Evolutionary conservation across 139 green algal species (phyloP).

Genomic region (Chlamydomonas sp.): DNA sequence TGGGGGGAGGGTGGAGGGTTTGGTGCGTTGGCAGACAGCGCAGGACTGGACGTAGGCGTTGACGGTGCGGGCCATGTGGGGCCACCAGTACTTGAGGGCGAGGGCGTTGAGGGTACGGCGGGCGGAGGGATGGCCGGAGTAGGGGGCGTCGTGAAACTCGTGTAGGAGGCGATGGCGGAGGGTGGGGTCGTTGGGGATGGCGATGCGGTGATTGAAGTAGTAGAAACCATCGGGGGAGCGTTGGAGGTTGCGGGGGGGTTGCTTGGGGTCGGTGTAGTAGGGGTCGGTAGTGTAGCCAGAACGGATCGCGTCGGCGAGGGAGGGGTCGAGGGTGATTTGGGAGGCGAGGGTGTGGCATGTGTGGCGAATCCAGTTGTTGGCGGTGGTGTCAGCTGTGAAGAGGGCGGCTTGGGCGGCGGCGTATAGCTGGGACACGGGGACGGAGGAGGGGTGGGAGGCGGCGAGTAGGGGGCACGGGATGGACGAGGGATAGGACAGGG

Average conservation of each 20-base stretch:
- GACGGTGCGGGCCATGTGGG: slow-evolving; percentile 34
- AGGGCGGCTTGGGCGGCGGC: neutral
- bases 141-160: slow-evolving; percentile 33
- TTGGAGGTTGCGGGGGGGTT: neutral
- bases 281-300: neutral
- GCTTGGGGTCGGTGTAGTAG: neutral
- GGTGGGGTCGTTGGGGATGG: neutral
- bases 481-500: neutral
- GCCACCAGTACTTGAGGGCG: slow-evolving; percentile 37
- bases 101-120: slow-evolving; percentile 38
- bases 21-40: slow-evolving; percentile 51
- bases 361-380: neutral
- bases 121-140: slow-evolving; percentile 34
- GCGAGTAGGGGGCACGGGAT: neutral
- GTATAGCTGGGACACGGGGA: too few species aligned
- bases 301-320: neutral
- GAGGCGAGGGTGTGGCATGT: neutral
- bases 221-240: neutral
- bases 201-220: slow-evolving; percentile 14
- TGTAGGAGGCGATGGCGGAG: slow-evolving; percentile 22
- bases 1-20: slow-evolving; percentile 15
- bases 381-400: neutral
- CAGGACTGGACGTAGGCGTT: slow-evolving; percentile 45
- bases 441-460: neutral
- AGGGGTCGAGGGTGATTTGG: neutral